Conservation (phyloP, 495 filamentous ascomycete genomes). For the Talaromyces stipitatus region DNA sequence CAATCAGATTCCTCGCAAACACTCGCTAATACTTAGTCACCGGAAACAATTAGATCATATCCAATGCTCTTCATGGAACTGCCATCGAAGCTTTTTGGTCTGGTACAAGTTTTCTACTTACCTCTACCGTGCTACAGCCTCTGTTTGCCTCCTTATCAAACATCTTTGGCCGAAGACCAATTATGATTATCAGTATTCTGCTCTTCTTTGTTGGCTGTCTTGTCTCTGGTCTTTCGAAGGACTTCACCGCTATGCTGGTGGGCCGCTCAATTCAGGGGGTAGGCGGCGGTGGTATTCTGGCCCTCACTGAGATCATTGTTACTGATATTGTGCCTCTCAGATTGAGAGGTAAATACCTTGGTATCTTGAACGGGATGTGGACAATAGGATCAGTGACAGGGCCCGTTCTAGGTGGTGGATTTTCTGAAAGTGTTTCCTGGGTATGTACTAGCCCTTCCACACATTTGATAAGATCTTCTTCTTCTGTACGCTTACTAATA, state of each 20-base stretch:
- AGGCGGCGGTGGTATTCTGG: slow-evolving; percentile 64
- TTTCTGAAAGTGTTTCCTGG: slow-evolving; percentile 59
- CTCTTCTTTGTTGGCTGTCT: slow-evolving; percentile 54
- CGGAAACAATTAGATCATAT: slow-evolving; percentile 23
- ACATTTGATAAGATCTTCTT: too few species aligned
- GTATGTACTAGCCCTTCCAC: slow-evolving; percentile 22
- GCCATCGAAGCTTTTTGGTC: slow-evolving; percentile 55
- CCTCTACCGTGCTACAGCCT: slow-evolving; percentile 36
- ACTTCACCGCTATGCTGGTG: slow-evolving; percentile 59
- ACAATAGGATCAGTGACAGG: slow-evolving; percentile 59
- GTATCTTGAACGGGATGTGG: slow-evolving; percentile 50
- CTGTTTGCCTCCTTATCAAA: slow-evolving; percentile 34
- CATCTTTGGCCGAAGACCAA: slow-evolving; percentile 28
- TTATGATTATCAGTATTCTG: slow-evolving; percentile 43
- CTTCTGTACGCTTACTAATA: background rate
- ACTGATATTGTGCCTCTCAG: slow-evolving; percentile 54
- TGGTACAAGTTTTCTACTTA: slow-evolving; percentile 46
- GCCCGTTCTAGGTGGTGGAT: slow-evolving; percentile 61
- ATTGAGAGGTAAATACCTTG: slow-evolving; percentile 39
- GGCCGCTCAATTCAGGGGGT: slow-evolving; percentile 62
- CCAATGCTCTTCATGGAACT: slow-evolving; percentile 37
- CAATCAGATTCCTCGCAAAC: background rate
- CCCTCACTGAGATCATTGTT: slow-evolving; percentile 58
- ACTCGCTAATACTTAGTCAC: background rate
- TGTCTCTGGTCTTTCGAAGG: slow-evolving; percentile 48